These are phyloP conservation scores for Atkinsonella texensis DNA, from an alignment of 2,329 filamentous ascomycete species.

Conservation along the genomic window DNA sequence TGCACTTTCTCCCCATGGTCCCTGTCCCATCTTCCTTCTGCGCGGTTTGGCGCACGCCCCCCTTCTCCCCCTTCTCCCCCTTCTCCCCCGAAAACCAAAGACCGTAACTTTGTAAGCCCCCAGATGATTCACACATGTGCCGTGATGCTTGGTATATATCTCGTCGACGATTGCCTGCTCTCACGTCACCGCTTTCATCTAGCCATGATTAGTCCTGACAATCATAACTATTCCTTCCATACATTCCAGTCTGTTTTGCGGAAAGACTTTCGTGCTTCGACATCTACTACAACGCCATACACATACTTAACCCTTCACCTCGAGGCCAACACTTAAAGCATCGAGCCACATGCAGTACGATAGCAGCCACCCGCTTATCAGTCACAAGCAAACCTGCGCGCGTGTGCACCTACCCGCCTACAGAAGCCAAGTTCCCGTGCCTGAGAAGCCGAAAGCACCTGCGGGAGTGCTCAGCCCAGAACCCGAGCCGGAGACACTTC, in stretches of 20 bases:
- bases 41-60: not conserved
- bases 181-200: not conserved
- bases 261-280: not conserved
- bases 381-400: not conserved
- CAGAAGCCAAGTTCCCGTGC: not conserved
- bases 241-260: not conserved
- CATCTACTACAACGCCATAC: not conserved
- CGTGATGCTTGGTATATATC: slow-evolving; percentile 12
- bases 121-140: slow-evolving; percentile 14
- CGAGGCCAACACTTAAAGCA: not conserved
- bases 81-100: no score
- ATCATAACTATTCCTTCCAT: not conserved
- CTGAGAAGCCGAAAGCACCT: not conserved
- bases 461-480: not conserved
- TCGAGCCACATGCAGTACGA: not conserved
- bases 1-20: not conserved
- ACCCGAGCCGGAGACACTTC: not conserved
- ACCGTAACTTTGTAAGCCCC: not conserved
- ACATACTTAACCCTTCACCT: not conserved
- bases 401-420: not conserved
- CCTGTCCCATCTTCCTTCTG: not conserved
- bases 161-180: slow-evolving; percentile 3
- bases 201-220: not conserved
- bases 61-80: not conserved
- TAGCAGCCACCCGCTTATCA: not conserved